phyloP scores from a whole-genome alignment of 306 rosid species.

The Prunus salicina region DNA sequence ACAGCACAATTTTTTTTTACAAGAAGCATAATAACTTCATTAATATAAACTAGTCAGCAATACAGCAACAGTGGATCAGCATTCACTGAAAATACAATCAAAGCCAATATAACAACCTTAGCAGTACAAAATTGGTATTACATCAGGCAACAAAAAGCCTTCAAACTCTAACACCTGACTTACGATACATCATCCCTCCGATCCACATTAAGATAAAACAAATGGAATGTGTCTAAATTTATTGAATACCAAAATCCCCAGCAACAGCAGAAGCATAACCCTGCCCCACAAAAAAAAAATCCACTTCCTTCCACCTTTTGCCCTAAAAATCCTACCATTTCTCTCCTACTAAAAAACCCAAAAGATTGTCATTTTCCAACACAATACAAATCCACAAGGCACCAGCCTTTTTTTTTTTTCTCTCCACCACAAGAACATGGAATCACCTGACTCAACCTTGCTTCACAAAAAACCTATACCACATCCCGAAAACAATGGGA shows the following conservation, averaged over 20 bases:
- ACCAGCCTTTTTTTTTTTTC: not conserved
- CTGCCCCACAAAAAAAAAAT: not conserved
- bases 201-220: not conserved
- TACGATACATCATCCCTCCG: not conserved
- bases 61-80: not conserved
- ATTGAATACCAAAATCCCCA: not conserved
- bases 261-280: not conserved
- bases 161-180: not conserved
- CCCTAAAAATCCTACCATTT: not conserved
- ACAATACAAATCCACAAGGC: not conserved
- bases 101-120: not conserved
- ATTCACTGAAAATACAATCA: not conserved
- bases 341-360: not conserved
- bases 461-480: not conserved
- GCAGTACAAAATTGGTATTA: not conserved
- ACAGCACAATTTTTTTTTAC: not conserved
- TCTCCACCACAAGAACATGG: not conserved
- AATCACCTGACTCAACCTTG: not conserved
- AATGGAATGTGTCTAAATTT: not conserved
- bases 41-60: conserved; percentile 1
- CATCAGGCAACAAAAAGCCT: not conserved
- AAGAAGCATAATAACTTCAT: not conserved
- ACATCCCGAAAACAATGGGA: not conserved
- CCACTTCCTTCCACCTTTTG: not conserved
- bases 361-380: not conserved